Evolutionary conservation across 352 stramenopile genomes (phyloP).

Genomic region (Globisporangium ultimum): DNA sequence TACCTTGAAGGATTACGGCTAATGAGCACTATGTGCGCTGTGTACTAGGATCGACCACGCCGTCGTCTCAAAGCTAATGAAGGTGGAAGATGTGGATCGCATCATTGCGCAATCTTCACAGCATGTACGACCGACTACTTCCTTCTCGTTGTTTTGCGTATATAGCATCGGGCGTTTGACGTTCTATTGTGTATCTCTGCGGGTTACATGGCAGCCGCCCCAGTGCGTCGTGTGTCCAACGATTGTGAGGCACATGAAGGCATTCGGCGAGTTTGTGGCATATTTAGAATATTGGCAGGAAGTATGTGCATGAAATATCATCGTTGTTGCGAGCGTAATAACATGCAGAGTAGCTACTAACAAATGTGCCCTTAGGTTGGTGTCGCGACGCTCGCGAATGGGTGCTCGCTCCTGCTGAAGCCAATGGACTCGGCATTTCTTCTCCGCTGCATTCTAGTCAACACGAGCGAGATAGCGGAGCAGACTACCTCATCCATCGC

Average conservation of each 20-base stretch:
- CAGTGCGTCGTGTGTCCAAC: slow-evolving; percentile 40
- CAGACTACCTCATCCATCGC: slow-evolving; percentile 22
- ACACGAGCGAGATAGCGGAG: slow-evolving; percentile 44
- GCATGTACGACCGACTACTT: slow-evolving; percentile 28
- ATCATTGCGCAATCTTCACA: slow-evolving; percentile 43
- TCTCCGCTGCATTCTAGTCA: too few relatives aligned
- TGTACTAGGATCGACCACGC: slow-evolving; percentile 36
- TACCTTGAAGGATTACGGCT: not conserved
- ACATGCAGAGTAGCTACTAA: too few relatives aligned
- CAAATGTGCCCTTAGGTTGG: too few relatives aligned
- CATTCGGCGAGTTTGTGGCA: slow-evolving; percentile 42
- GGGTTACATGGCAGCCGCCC: slow-evolving; percentile 29
- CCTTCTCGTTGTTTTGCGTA: too few relatives aligned
- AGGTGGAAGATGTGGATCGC: slow-evolving; percentile 47
- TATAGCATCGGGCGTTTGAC: too few relatives aligned
- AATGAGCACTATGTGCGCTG: not conserved
- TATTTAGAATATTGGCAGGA: slow-evolving; percentile 53
- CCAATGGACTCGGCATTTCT: slow-evolving; percentile 19
- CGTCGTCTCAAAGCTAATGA: slow-evolving; percentile 54
- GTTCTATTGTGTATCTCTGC: not conserved
- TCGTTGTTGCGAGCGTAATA: slow-evolving; percentile 35
- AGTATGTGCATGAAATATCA: slow-evolving; percentile 22
- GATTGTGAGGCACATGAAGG: slow-evolving; percentile 14
- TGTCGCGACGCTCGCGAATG: slow-evolving; percentile 40
- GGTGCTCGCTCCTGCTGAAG: slow-evolving; percentile 45